These are phyloP conservation scores for Pinus albicaulis DNA, from an alignment of 75 land plant species.

Conservation along the genomic window DNA sequence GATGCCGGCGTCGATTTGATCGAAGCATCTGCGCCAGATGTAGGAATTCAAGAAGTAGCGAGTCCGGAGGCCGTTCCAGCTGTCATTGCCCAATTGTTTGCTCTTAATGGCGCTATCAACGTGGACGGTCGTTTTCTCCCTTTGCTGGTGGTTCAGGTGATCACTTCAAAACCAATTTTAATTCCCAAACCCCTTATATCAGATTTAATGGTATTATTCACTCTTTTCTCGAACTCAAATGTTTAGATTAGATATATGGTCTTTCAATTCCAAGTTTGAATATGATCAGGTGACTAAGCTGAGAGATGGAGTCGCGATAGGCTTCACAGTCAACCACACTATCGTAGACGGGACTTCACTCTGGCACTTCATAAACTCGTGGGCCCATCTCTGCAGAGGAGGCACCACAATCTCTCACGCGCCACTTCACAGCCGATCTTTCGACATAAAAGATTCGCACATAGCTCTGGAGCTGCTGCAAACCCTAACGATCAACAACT, in stretches of 20 bases:
- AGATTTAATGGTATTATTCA: too few species aligned
- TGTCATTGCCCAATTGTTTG: slow-evolving; percentile 8
- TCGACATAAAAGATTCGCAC: slow-evolving; percentile 21
- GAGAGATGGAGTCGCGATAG: slow-evolving; percentile 56
- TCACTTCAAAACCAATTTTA: not conserved
- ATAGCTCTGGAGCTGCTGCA: slow-evolving; percentile 40
- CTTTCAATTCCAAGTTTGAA: too few species aligned
- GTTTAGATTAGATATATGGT: too few species aligned
- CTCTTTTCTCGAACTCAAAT: too few species aligned
- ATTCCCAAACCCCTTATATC: too few species aligned
- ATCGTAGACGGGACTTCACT: slow-evolving; percentile 62
- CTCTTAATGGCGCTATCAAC: slow-evolving; percentile 8
- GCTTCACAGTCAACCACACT: slow-evolving; percentile 66
- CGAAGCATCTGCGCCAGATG: slow-evolving; percentile 20
- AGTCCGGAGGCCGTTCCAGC: not conserved
- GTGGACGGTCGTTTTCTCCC: slow-evolving; percentile 19
- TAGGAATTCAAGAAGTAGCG: slow-evolving; percentile 13
- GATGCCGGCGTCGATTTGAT: slow-evolving; percentile 32
- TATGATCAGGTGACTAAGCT: slow-evolving; percentile 42
- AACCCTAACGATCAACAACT: not conserved
- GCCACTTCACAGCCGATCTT: slow-evolving; percentile 44
- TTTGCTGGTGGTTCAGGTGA: slow-evolving; percentile 17
- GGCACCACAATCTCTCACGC: slow-evolving; percentile 19
- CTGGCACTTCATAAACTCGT: slow-evolving; percentile 67
- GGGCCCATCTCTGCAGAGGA: slow-evolving; percentile 34